Conservation (phyloP, 805 yeast genomes). For the Maudiozyma barnettii region DNA sequence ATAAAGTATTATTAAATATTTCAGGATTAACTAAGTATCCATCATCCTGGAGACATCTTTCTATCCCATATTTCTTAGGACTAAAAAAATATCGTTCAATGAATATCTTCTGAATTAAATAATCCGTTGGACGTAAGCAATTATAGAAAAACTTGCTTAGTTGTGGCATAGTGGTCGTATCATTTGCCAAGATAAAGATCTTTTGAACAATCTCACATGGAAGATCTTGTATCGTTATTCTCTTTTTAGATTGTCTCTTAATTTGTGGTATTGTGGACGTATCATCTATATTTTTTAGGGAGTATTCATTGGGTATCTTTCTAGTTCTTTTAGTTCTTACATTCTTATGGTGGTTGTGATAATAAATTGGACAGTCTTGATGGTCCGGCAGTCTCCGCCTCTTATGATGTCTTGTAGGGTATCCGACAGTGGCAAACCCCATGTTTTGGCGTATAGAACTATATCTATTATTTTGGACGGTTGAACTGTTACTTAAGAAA, state of each 20-base stretch:
- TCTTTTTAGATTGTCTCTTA: background rate
- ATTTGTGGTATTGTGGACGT: too few species aligned
- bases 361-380: conserved; percentile 3
- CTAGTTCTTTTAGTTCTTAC: background rate
- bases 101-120: conserved; percentile 3
- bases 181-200: conserved; percentile 7
- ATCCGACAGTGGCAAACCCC: conserved; percentile 16
- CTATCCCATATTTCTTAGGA: conserved; percentile 2
- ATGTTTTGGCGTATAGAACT: conserved; percentile 2
- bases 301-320: background rate
- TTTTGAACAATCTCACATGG: conserved; percentile 12
- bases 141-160: conserved; percentile 13
- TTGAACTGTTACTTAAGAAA: too few species aligned
- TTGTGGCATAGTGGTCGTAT: background rate
- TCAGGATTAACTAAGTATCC: conserved; percentile 5
- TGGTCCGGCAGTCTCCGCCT: conserved; percentile 5
- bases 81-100: conserved; percentile 10
- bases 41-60: background rate
- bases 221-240: conserved; percentile 2
- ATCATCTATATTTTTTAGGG: background rate
- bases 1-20: conserved; percentile 4
- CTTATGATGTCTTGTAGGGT: conserved; percentile 14
- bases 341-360: conserved; percentile 1
- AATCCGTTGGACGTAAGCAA: conserved; percentile 10
- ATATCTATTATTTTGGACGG: too few species aligned